Conservation (phyloP, 139 green algal species). For the Coelastrella sp. region DNA sequence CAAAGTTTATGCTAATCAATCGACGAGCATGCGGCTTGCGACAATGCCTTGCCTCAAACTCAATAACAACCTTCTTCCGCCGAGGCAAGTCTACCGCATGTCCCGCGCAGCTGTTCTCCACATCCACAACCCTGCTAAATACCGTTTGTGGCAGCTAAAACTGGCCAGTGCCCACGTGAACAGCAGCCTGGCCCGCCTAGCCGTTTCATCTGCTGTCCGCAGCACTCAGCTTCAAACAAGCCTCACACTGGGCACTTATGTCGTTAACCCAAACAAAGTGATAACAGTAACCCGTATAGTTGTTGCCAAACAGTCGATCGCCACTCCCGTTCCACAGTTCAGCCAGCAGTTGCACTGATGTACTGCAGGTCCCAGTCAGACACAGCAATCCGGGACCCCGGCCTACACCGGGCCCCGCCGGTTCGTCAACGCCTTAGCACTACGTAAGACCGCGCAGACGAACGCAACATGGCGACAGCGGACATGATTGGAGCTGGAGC, state of each 20-base stretch:
- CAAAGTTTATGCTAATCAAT: background rate
- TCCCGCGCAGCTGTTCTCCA: background rate
- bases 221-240: background rate
- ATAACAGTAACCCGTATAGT: too few species aligned
- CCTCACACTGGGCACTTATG: background rate
- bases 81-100: background rate
- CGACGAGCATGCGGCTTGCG: background rate
- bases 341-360: background rate
- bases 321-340: too few species aligned
- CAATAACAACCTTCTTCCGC: background rate
- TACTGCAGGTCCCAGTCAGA: too few species aligned
- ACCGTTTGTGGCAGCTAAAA: background rate
- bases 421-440: too few species aligned
- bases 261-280: background rate
- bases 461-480: background rate
- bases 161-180: background rate
- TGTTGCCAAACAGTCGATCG: too few species aligned
- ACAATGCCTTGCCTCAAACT: background rate
- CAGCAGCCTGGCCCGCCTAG: background rate
- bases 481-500: constrained; percentile 42
- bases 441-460: too few species aligned
- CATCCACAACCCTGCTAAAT: background rate
- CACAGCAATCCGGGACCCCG: too few species aligned
- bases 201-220: background rate
- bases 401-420: too few species aligned